Conservation (phyloP, 768 basidiomycete species). For the Collybiopsis confluens region DNA sequence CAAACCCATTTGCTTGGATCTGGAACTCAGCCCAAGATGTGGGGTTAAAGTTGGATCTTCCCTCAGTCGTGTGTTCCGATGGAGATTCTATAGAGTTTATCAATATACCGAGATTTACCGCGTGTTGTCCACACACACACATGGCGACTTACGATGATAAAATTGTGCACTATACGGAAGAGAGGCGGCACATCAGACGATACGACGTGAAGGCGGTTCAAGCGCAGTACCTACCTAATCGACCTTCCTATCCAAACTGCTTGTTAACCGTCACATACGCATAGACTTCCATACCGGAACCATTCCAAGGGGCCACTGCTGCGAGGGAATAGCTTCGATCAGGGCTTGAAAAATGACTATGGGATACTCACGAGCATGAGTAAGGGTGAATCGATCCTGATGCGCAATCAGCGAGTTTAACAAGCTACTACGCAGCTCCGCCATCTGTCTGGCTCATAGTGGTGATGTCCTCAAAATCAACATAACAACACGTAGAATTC, state of each 20-base stretch:
- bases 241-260: conserved; percentile 49
- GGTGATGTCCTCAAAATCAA: conserved; percentile 46
- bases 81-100: conserved; percentile 44
- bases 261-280: conserved; percentile 56
- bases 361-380: conserved; percentile 47
- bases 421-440: conserved; percentile 54
- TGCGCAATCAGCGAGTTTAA: conserved; percentile 54
- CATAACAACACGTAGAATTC: no score
- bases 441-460: conserved; percentile 53
- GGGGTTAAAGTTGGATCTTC: conserved; percentile 54
- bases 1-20: conserved; percentile 54
- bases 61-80: conserved; percentile 61
- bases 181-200: neutral
- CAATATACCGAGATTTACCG: no score
- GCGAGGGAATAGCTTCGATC: neutral
- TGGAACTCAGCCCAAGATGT: conserved; percentile 55
- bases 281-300: conserved; percentile 39
- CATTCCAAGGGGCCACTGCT: conserved; percentile 44
- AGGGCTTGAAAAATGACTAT: conserved; percentile 5
- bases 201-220: neutral
- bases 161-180: conserved; percentile 28
- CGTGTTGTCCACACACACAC: neutral
- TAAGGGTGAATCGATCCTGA: conserved; percentile 43
- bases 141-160: conserved; percentile 38
- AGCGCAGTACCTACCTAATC: conserved; percentile 48